Percentiles rank a stretch among this genome's conserved stretches.
Conservation (phyloP, 352 stramenopile species). For the Globisporangium megalacanthum region DNA sequence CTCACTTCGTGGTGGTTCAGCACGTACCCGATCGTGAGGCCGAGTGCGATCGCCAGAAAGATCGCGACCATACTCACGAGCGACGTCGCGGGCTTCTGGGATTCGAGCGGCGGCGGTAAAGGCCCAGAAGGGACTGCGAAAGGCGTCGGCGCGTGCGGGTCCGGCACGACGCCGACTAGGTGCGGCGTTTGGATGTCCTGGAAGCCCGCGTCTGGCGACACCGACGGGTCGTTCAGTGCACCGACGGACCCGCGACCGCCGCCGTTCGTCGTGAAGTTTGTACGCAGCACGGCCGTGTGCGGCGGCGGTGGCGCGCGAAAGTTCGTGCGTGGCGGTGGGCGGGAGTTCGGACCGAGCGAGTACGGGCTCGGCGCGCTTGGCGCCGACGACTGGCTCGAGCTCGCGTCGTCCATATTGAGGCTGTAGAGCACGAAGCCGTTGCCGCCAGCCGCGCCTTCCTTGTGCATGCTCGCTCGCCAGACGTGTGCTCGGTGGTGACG, state of each 20-base stretch:
- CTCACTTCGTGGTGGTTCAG: conserved; percentile 52
- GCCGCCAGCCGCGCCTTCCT: conserved; percentile 8
- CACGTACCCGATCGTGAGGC: conserved; percentile 27
- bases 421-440: conserved; percentile 37
- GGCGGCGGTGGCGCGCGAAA: conserved; percentile 33
- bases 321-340: conserved; percentile 5
- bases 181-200: conserved; percentile 46
- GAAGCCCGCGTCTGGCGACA: conserved; percentile 45
- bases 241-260: conserved; percentile 10
- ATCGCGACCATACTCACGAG: conserved; percentile 50
- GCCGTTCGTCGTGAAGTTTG: conserved; percentile 56
- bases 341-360: conserved; percentile 11
- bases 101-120: background rate
- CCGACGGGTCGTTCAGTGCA: conserved; percentile 8
- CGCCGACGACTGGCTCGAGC: conserved; percentile 27
- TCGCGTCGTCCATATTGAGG: conserved; percentile 37
- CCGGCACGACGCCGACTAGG: too few species aligned
- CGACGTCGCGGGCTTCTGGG: conserved; percentile 13
- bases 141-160: background rate
- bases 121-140: background rate
- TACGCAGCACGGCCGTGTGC: conserved; percentile 44
- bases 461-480: too few species aligned
- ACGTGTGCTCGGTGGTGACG: background rate
- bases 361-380: conserved; percentile 32
- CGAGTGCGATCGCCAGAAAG: conserved; percentile 24